phyloP scores from a whole-genome alignment of 306 rosid species.

The Cyclanthera cordifolia region DNA sequence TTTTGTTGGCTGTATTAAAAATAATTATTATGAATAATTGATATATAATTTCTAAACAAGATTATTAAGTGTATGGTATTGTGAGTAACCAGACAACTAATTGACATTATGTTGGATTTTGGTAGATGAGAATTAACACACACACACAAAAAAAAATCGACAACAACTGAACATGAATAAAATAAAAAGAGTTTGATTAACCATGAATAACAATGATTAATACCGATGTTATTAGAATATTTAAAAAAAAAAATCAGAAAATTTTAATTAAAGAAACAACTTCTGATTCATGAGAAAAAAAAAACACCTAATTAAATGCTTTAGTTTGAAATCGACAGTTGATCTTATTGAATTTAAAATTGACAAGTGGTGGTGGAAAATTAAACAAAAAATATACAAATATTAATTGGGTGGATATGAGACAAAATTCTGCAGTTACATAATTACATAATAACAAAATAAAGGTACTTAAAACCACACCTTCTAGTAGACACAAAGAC shows the following conservation, averaged over 20 bases:
- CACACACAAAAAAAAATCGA: too few species aligned
- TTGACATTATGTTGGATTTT: background rate
- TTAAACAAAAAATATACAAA: background rate
- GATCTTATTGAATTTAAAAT: background rate
- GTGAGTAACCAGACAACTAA: background rate
- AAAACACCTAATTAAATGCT: background rate
- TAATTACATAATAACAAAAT: conserved; percentile 13
- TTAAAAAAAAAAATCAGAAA: background rate
- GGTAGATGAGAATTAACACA: too few species aligned
- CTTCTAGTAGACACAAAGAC: conserved; percentile 20
- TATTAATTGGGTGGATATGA: conserved; percentile 9
- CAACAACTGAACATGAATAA: background rate
- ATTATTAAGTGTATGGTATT: background rate
- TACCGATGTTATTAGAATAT: background rate
- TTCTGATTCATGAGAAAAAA: background rate
- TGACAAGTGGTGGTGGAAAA: background rate
- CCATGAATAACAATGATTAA: background rate
- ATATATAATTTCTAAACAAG: too few species aligned
- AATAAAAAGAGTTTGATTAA: background rate
- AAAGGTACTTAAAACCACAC: background rate
- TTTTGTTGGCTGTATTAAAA: too few species aligned
- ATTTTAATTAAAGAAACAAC: background rate
- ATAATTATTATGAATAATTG: too few species aligned
- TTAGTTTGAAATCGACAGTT: background rate
- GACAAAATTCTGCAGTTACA: conserved; percentile 32